phyloP scores from a whole-genome alignment of 805 yeast genomes.

The Pachysolen tannophilus region DNA sequence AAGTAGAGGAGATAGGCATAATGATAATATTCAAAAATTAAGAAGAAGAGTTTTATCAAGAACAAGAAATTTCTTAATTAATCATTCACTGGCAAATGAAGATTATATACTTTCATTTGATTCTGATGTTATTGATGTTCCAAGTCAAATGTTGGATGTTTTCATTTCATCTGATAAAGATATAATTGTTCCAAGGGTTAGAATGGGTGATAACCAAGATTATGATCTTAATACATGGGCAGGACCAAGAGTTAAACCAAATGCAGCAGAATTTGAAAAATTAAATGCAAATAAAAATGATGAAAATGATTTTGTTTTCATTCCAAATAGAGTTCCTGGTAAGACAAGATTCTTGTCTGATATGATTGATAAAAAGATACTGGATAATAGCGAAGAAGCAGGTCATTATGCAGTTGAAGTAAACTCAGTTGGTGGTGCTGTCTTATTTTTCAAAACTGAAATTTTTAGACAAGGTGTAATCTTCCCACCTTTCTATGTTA shows the following conservation, averaged over 20 bases:
- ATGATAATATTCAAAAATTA: constrained; percentile 14
- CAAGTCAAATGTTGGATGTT: constrained; percentile 16
- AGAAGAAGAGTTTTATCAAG: constrained; percentile 21
- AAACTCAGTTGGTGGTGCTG: constrained; percentile 48
- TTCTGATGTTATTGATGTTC: constrained; percentile 20
- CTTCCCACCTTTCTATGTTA: constrained; percentile 36
- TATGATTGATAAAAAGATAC: constrained; percentile 9
- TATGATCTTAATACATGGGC: constrained; percentile 30
- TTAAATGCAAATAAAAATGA: constrained; percentile 1
- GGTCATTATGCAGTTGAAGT: constrained; percentile 17
- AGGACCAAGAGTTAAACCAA: constrained; percentile 22
- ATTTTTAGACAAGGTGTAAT: constrained; percentile 37
- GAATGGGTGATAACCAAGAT: constrained; percentile 18
- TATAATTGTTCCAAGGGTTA: constrained; percentile 23
- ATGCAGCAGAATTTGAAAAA: constrained; percentile 11
- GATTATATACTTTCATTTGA: constrained; percentile 22
- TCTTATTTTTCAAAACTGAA: constrained; percentile 33
- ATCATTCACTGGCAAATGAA: constrained; percentile 18
- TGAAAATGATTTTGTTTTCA: not conserved
- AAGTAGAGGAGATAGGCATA: constrained; percentile 14
- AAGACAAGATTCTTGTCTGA: constrained; percentile 17
- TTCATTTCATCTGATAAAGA: constrained; percentile 20
- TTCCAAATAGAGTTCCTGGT: constrained; percentile 9
- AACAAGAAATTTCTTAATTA: constrained; percentile 20
- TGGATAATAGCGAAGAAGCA: constrained; percentile 1